phyloP scores from a whole-genome alignment of 2,329 filamentous ascomycete genomes.

The Verticillium nonalfalfae region DNA sequence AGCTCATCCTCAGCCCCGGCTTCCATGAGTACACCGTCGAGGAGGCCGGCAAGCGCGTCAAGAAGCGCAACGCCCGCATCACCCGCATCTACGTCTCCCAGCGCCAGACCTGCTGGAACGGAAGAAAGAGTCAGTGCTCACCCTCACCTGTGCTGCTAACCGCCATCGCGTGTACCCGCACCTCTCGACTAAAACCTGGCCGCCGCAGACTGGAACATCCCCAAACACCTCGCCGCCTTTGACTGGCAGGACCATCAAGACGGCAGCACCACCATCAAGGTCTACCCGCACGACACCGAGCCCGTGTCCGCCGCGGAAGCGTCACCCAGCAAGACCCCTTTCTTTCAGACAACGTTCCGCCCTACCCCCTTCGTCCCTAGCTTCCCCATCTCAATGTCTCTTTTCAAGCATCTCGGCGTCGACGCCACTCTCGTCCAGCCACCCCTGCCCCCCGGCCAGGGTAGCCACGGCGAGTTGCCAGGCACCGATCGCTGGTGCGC shows the following conservation, averaged over 20 bases:
- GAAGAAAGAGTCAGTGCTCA: slow-evolving; percentile 33
- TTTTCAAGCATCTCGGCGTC: slow-evolving; percentile 32
- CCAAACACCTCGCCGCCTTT: slow-evolving; percentile 48
- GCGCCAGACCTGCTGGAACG: slow-evolving; percentile 45
- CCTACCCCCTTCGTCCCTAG: slow-evolving; percentile 31
- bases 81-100: slow-evolving; percentile 51
- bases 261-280: slow-evolving; percentile 30
- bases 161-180: not conserved
- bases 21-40: slow-evolving; percentile 34
- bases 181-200: not conserved
- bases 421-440: slow-evolving; percentile 39
- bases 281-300: slow-evolving; percentile 35
- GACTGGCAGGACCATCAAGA: slow-evolving; percentile 31
- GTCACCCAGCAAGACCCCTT: slow-evolving; percentile 24
- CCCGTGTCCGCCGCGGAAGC: slow-evolving; percentile 21
- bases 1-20: slow-evolving; percentile 42
- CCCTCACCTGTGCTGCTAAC: not conserved
- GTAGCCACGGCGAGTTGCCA: slow-evolving; percentile 32
- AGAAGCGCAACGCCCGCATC: slow-evolving; percentile 31
- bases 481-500: slow-evolving; percentile 40
- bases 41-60: slow-evolving; percentile 21
- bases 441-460: slow-evolving; percentile 34
- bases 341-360: slow-evolving; percentile 40
- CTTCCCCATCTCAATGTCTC: slow-evolving; percentile 34
- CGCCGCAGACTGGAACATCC: slow-evolving; percentile 47